These are phyloP conservation scores for Parasarocladium wereldwijsianum DNA, from an alignment of 2,329 filamentous ascomycete species.

Conservation along the genomic window DNA sequence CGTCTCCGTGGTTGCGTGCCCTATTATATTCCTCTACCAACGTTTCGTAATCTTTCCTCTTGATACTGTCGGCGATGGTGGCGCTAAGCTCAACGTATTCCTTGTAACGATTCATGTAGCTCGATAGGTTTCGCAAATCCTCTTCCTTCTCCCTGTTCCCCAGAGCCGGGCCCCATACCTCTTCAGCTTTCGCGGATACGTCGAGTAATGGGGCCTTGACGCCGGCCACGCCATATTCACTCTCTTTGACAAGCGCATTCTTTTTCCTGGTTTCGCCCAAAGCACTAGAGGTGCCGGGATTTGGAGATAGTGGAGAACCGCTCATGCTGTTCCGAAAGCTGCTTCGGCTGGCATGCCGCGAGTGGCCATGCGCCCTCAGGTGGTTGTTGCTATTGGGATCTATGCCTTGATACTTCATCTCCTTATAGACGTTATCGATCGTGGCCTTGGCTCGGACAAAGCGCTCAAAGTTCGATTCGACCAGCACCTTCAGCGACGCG, in stretches of 20 bases:
- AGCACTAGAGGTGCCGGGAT: slow-evolving; percentile 11
- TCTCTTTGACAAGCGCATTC: slow-evolving; percentile 84
- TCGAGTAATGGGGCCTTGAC: slow-evolving; percentile 83
- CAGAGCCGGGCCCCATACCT: slow-evolving; percentile 91
- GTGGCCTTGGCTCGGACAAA: slow-evolving; percentile 96
- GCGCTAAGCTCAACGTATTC: slow-evolving; percentile 72
- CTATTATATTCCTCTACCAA: slow-evolving; percentile 76
- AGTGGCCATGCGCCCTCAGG: slow-evolving; percentile 37
- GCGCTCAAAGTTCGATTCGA: slow-evolving; percentile 95
- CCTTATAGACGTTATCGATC: slow-evolving; percentile 96
- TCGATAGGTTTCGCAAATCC: slow-evolving; percentile 63
- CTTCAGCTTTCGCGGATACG: slow-evolving; percentile 84
- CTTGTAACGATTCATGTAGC: slow-evolving; percentile 63
- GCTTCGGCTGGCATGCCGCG: slow-evolving; percentile 51
- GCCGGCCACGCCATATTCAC: slow-evolving; percentile 74
- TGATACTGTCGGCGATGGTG: slow-evolving; percentile 68
- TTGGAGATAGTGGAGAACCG: too few species aligned
- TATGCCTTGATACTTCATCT: slow-evolving; percentile 69
- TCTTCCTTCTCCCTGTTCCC: slow-evolving; percentile 86
- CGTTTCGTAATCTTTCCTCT: slow-evolving; percentile 77
- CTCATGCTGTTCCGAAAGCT: slow-evolving; percentile 42
- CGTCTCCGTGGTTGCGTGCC: slow-evolving; percentile 69
- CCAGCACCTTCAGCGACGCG: slow-evolving; percentile 85
- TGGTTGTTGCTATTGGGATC: slow-evolving; percentile 34
- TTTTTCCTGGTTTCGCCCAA: slow-evolving; percentile 51